Evolutionary conservation across 2,329 filamentous ascomycete species (phyloP), one percentile per base, ranked within the genome.

Genomic region (Exserohilum rostratum): DNA sequence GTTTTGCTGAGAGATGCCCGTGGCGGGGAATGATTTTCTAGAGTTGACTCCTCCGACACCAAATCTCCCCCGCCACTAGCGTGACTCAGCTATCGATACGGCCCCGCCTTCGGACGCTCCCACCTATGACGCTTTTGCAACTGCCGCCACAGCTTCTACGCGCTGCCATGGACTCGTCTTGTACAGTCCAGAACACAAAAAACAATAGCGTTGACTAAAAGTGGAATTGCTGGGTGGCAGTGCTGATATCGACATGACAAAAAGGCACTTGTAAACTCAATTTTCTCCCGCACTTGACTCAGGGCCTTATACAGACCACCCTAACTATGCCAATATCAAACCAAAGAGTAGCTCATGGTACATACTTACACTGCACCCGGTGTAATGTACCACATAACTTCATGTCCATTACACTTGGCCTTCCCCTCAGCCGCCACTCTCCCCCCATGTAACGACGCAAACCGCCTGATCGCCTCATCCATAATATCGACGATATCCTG

Each of bases 11-110:
- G 52, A 45, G 38, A 15, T 27, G 48, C 55, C 53, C 53, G 56
- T 64, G 62, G 66, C 61, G 68, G 67, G 64, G 66, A 53, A 62
- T 65, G 65, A 69, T 67, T 66, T 69, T 62, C 60, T 46, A 60
- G 54, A 51, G 58, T 58, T 70, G 66, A 66, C 67, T 67, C 62
- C 34, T 59, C 48, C 38, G 20, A 25, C 22, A 7, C 22, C 22
- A 25, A 25, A 53, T 30, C n/a, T n/a, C 53, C 60, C 53, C 55
- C 58, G 52, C 60, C 53, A 54, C 50, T 48, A 50, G 54, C 60
- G 35, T 65, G 61, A 65, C 46, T 60, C 55, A 63, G 38, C 55
- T 64, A 69, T 67, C 66, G 62, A 69, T 69, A 61, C 30, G n/a
- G 43, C 43, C 43, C 43, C 43, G 43, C 43, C 43, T n/a, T 35